phyloP scores from a whole-genome alignment of 371 early-diverging fungal species.

The Mucor piriformis region DNA sequence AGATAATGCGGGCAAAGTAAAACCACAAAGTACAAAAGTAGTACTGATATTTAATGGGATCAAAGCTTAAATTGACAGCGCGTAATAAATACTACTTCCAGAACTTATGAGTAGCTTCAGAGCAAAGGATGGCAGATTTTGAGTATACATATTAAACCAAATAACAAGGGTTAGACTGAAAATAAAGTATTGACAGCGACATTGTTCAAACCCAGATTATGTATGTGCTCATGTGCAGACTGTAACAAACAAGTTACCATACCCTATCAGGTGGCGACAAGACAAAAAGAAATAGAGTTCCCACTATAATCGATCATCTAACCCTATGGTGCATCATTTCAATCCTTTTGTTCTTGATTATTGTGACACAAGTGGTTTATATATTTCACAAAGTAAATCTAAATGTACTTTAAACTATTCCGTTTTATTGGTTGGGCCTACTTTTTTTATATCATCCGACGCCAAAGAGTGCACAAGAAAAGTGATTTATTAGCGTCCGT shows the following conservation, averaged over 20 bases:
- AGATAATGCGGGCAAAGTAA: too few relatives aligned
- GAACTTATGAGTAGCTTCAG: too few relatives aligned
- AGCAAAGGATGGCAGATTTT: too few relatives aligned
- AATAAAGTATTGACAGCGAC: neutral
- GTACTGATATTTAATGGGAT: too few relatives aligned
- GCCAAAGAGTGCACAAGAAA: too few relatives aligned
- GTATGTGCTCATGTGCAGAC: neutral
- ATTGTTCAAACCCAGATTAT: neutral
- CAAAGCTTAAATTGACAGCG: too few relatives aligned
- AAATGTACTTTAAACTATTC: neutral
- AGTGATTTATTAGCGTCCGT: neutral
- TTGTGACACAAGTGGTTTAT: neutral
- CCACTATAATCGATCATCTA: neutral
- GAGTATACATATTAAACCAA: too few relatives aligned
- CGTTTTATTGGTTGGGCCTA: neutral
- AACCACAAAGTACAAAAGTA: too few relatives aligned
- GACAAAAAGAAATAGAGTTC: neutral
- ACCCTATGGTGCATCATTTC: neutral
- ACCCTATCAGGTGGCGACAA: neutral
- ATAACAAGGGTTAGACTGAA: neutral
- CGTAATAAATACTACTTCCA: too few relatives aligned
- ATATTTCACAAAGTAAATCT: neutral
- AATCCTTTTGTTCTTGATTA: neutral
- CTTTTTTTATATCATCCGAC: slow-evolving; percentile 2
- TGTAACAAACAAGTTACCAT: neutral